Conservation (phyloP, 257 asterid species). For the Jacaranda mimosifolia region DNA sequence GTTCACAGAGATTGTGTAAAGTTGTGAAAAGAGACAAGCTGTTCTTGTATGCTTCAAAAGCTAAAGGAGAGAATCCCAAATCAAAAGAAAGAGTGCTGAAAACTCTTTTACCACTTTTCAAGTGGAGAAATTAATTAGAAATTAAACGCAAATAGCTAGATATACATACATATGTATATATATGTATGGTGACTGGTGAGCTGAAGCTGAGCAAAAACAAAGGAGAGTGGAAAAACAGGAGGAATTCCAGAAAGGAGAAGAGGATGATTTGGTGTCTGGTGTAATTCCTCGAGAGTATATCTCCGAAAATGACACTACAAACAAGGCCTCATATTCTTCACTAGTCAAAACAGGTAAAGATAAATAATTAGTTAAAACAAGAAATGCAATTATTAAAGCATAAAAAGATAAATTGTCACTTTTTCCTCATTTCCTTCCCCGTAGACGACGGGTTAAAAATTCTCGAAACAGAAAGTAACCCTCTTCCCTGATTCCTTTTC, state of each 20-base stretch:
- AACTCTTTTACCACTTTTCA: conserved; percentile 33
- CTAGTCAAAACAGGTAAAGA: conserved; percentile 50
- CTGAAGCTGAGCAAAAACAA: conserved; percentile 31
- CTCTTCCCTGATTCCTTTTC: conserved; percentile 62
- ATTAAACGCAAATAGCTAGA: too few relatives aligned
- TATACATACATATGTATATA: too few relatives aligned
- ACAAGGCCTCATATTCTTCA: conserved; percentile 56
- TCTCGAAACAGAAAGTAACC: conserved; percentile 63
- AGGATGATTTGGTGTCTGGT: conserved; percentile 48
- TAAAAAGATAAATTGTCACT: conserved; percentile 54
- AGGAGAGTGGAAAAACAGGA: conserved; percentile 10
- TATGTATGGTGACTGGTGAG: conserved; percentile 1
- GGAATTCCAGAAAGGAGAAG: conserved; percentile 9
- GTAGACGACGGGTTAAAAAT: conserved; percentile 84
- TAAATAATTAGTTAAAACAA: not conserved
- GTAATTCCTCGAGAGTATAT: conserved; percentile 59
- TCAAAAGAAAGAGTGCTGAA: conserved; percentile 38
- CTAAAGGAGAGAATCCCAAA: conserved; percentile 24
- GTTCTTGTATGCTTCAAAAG: conserved; percentile 46
- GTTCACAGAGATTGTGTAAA: conserved; percentile 26
- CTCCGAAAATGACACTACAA: conserved; percentile 88
- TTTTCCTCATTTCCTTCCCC: conserved; percentile 69
- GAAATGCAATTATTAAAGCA: conserved; percentile 19
- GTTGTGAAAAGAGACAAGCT: conserved; percentile 46
- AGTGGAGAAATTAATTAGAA: conserved; percentile 30